A percentile compares a stretch with the other conserved stretches of the same genome.
phyloP scores from a whole-genome alignment of 2,329 filamentous ascomycete species.

The Nemania sp. region DNA sequence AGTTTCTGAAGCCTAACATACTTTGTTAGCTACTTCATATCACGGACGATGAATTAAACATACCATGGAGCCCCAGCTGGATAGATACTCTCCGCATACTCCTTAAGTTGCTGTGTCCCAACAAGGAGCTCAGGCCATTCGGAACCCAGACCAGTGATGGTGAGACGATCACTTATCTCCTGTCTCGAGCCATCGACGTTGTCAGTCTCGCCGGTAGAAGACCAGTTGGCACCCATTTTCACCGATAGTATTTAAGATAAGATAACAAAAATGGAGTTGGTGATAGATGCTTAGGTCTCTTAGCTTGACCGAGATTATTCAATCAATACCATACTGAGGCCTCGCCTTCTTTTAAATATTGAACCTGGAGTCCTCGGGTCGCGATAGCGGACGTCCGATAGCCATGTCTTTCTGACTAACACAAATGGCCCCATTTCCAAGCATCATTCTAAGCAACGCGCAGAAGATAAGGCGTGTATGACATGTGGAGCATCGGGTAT shows the following conservation, averaged over 20 bases:
- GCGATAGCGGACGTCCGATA: not conserved
- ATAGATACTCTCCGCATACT: conserved; percentile 34
- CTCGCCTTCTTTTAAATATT: conserved; percentile 24
- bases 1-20: conserved; percentile 33
- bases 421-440: conserved; percentile 9
- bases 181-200: not conserved
- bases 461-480: conserved; percentile 15
- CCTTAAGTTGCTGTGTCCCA: conserved; percentile 11
- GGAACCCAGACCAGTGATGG: conserved; percentile 35
- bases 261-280: not conserved
- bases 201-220: conserved; percentile 14
- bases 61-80: conserved; percentile 34
- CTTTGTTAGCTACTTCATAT: conserved; percentile 10
- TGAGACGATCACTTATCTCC: conserved; percentile 32
- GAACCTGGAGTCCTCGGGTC: not conserved
- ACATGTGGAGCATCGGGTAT: conserved; percentile 15
- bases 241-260: not conserved
- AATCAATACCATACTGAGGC: not conserved
- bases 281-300: conserved; percentile 4
- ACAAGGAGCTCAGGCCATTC: conserved; percentile 32
- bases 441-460: conserved; percentile 13
- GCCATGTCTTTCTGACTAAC: conserved; percentile 25
- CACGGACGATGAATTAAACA: not conserved
- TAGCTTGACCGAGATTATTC: not conserved
- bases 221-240: conserved; percentile 35